Evolutionary conservation across 345 rosid genomes (phyloP), one percentile per base, ranked within the genome.

Genomic region (Linum trigynum): DNA sequence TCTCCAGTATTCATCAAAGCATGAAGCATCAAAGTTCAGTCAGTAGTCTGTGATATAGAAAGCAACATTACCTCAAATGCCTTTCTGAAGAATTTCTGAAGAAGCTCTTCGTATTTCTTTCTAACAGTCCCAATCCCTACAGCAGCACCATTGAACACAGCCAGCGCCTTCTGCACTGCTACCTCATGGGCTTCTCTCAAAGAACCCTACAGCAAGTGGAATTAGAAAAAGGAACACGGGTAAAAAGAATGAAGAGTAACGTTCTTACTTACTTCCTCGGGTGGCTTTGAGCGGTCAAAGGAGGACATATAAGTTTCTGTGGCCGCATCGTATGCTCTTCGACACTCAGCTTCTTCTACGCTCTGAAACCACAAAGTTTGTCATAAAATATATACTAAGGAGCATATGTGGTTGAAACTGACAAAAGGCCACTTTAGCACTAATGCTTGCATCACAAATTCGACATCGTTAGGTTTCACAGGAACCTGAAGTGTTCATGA

Each of bases 251-350:
- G 53, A 48, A 43, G 10, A 43, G 53, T 16, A 57, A 17, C 2
- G 23, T 32, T 37, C 36, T 23, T 37, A 17, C 61, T 4, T 17
- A 57, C 61, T 37, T 80, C 81, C 41, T 80, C 73, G 36, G 71
- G 67, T 63, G 79, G 72, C 76, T 64, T 75, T 66, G 71, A 12
- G 38, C 40, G 57, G 65, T 72, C 73, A 68, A 77, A 69, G 61
- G 75, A 67, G 50, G 77, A 74, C 77, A 80, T 66, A 66, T 80
- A 80, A 16, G 69, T 71, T 62, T 72, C 83, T 48, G 73, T 67
- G 57, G 81, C 83, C 53, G 51, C 62, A 43, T 80, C 79, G 62
- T 59, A 63, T 32, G 81, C 81, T 70, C 71, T 69, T 32, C 67
- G 58, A 57, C 81, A 79, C 63, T 74, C 81, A 69, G 61, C 36